Evolutionary conservation across 331 rosid genomes (phyloP).

Genomic region (Stylosanthes scabra): DNA sequence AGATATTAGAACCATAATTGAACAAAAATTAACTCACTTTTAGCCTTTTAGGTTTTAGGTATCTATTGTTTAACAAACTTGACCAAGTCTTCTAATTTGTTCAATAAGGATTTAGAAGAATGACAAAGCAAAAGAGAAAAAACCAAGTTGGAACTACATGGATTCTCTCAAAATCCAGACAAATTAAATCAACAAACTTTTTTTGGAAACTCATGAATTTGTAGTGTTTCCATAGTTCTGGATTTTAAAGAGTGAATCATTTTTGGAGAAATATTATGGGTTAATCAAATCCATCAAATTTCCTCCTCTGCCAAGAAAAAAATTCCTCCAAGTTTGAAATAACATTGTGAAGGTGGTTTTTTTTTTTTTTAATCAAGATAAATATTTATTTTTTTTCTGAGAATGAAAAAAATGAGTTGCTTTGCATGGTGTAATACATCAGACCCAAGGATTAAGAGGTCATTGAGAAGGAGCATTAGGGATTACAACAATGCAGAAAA

Average conservation of each 20-base stretch:
- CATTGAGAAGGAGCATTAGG: constrained; percentile 68
- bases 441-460: constrained; percentile 44
- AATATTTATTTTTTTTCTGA: no score
- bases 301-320: no score
- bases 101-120: constrained; percentile 31
- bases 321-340: constrained; percentile 11
- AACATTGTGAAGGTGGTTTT: constrained; percentile 20
- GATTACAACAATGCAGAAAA: constrained; percentile 63
- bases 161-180: constrained; percentile 46
- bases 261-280: constrained; percentile 9
- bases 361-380: constrained; percentile 28
- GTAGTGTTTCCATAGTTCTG: constrained; percentile 15
- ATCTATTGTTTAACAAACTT: constrained; percentile 46
- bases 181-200: constrained; percentile 20
- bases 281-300: constrained; percentile 11
- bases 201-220: neutral
- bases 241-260: neutral
- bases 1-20: constrained; percentile 31
- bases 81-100: constrained; percentile 42
- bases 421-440: constrained; percentile 63
- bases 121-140: constrained; percentile 35
- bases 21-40: constrained; percentile 24
- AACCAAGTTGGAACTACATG: constrained; percentile 11
- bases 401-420: constrained; percentile 66
- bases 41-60: neutral